These are phyloP conservation scores for Leishmania tarentolae DNA, from an alignment of 208 protist species.

Conservation along the genomic window DNA sequence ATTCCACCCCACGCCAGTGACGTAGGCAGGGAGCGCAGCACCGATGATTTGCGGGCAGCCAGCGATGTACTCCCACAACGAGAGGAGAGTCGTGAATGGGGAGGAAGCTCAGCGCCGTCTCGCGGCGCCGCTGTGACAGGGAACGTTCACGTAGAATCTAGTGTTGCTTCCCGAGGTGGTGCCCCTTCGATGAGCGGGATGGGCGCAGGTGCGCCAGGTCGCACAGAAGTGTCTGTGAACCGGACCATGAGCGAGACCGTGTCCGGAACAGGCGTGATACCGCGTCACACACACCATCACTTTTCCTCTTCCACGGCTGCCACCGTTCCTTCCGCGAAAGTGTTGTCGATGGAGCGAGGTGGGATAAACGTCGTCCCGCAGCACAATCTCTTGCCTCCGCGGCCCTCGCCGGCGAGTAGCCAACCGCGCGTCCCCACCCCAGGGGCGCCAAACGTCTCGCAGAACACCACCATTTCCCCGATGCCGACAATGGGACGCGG, in stretches of 20 bases:
- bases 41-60: slow-evolving; percentile 16
- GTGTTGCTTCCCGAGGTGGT: background rate
- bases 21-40: slow-evolving; percentile 19
- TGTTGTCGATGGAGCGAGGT: slow-evolving; percentile 8
- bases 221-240: slow-evolving; percentile 5
- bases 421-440: slow-evolving; percentile 8
- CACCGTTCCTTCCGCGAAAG: background rate
- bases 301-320: slow-evolving; percentile 4
- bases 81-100: slow-evolving; percentile 29
- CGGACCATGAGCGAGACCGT: slow-evolving; percentile 3
- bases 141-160: slow-evolving; percentile 4
- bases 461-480: slow-evolving; percentile 5
- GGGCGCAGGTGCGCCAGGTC: slow-evolving; percentile 4
- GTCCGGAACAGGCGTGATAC: slow-evolving; percentile 3
- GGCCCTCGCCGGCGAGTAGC: background rate
- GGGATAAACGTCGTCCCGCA: slow-evolving; percentile 11
- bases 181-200: slow-evolving; percentile 1
- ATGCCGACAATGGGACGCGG: slow-evolving; percentile 16
- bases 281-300: slow-evolving; percentile 24
- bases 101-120: slow-evolving; percentile 2
- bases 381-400: slow-evolving; percentile 19
- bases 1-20: slow-evolving; percentile 8
- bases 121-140: slow-evolving; percentile 1
- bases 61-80: slow-evolving; percentile 23
- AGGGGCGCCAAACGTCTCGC: slow-evolving; percentile 1